A percentile compares a stretch with the other conserved stretches of the same genome.
Evolutionary conservation across 768 basidiomycete species (phyloP).

Genomic region (Naematelia aurantialba): DNA sequence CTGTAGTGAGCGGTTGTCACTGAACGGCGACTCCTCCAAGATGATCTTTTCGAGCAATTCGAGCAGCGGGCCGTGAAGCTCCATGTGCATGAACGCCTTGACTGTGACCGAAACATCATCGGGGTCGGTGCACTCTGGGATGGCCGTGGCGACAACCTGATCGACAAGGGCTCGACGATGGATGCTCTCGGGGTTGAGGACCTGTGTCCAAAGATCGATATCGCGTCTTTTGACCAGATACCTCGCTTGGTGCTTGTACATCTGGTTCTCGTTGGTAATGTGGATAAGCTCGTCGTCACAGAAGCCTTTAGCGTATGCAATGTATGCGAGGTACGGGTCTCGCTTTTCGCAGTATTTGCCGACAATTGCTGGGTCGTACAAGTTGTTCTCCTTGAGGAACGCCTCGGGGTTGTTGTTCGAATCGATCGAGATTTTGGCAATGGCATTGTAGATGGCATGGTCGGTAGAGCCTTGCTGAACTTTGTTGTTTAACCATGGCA

Average conservation of each 20-base stretch:
- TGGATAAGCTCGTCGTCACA: constrained; percentile 95
- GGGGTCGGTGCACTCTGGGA: constrained; percentile 94
- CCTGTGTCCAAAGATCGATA: constrained; percentile 93
- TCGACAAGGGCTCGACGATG: constrained; percentile 92
- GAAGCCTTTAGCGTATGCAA: constrained; percentile 97
- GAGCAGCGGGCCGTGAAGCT: constrained; percentile 93
- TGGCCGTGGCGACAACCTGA: constrained; percentile 86
- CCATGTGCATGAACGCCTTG: constrained; percentile 95
- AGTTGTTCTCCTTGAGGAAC: constrained; percentile 97
- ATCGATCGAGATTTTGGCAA: constrained; percentile 98
- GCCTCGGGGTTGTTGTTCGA: constrained; percentile 97
- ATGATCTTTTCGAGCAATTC: constrained; percentile 98
- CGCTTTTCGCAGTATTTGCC: constrained; percentile 99
- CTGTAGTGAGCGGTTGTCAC: constrained; percentile 94
- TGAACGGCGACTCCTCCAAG: constrained; percentile 93
- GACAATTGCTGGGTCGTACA: constrained; percentile 94
- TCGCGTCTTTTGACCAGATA: constrained; percentile 95
- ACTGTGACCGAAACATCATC: constrained; percentile 98
- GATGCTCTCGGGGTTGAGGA: constrained; percentile 80
- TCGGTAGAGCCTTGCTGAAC: constrained; percentile 94
- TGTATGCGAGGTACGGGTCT: constrained; percentile 97
- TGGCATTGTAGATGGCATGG: constrained; percentile 87
- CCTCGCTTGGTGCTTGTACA: constrained; percentile 99
- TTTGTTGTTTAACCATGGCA: constrained; percentile 93
- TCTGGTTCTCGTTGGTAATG: constrained; percentile 97